Base-by-base conservation (phyloP, 73 alveolate genomes). In the Uronychia setigera region DNA sequence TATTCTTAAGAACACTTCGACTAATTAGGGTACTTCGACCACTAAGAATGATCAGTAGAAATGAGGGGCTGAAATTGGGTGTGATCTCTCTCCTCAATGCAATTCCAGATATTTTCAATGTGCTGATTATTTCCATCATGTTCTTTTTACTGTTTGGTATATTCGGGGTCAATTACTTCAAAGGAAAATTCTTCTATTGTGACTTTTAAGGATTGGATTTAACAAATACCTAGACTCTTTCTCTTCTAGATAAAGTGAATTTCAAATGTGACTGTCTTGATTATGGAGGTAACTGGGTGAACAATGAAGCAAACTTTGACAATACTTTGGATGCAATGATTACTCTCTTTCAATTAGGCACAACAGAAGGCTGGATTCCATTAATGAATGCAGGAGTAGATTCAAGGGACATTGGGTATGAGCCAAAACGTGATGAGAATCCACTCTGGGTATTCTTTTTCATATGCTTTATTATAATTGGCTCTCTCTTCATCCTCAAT, bases 311-410 rank as follows among this genome's bases (percentile, higher is more conserved):
- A 31, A 88, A 93, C 75, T 91, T 81, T 60, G 96, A 91, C 77
- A 83, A 91, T 82, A 82, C 88, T 1, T 32, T 81, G 19, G 76
- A 80, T 59, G 88, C 92, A 27, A 79, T 82, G 29, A 35, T 91
- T 26, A 82, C 94, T 59, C 34, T 88, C 31, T 91, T 82, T 78
- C 31, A 83, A 74, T 81, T 91, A 74, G 28, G 91, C 58, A 86
- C 93, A 26, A 91, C 93, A 1, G 96, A 91, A 77, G 92, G 92
- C 31, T 91, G 96, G 96, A 80, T 86, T 0, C 29, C 34, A 35
- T 60, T 76, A 26, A 91, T 91, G 96, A 81, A 76, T 35, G 78
- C 77, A 34, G 93, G 90, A 57, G 74, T 92, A 30, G 97, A 92
- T 74, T 32, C 90, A 32, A 33, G 86, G 29, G 84, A 89, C 0